These are phyloP conservation scores for Raddia guianensis DNA, from an alignment of 176 grass and related monocot species.

Conservation along the genomic window DNA sequence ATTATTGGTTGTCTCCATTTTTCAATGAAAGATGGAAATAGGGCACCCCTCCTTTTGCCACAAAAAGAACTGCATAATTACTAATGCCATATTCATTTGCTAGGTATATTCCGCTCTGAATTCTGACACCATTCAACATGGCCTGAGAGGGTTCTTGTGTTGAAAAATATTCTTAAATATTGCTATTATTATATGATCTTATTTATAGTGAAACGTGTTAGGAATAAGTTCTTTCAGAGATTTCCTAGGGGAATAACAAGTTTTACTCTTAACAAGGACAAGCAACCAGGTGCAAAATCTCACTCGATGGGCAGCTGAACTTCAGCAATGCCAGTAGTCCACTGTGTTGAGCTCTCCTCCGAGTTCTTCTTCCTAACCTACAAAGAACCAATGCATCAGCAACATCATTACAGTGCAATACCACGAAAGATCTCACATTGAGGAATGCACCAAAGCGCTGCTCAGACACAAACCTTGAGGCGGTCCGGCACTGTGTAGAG, in stretches of 20 bases:
- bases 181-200: no score
- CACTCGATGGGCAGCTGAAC: constrained; percentile 85
- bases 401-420: constrained; percentile 19
- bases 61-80: no score
- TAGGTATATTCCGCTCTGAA: background rate
- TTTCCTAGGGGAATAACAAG: background rate
- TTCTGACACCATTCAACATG: constrained; percentile 6
- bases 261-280: constrained; percentile 15
- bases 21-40: no score
- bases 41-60: no score
- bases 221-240: no score
- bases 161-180: no score
- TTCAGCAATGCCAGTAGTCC: constrained; percentile 95
- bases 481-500: constrained; percentile 78
- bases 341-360: constrained; percentile 96
- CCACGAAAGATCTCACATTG: background rate
- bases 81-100: background rate
- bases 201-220: no score
- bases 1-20: no score
- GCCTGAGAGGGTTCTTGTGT: background rate
- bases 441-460: background rate
- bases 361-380: constrained; percentile 96
- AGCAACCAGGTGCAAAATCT: constrained; percentile 25
- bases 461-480: constrained; percentile 72
- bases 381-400: constrained; percentile 6